Base-by-base conservation (phyloP, 1,139 yeast species). In the Diutina neorugosa region DNA sequence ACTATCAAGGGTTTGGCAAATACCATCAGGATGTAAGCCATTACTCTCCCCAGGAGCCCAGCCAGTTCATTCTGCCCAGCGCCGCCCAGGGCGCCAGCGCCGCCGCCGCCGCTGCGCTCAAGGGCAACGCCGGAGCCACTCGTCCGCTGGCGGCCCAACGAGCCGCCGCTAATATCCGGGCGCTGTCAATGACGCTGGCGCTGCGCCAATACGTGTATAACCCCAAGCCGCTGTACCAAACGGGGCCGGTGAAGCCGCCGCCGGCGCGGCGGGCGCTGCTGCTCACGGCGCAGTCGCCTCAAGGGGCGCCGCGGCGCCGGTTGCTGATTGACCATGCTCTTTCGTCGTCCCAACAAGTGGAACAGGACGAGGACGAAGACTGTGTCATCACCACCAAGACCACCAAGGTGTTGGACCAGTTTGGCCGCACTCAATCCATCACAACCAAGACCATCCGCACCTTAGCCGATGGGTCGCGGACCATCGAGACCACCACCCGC, bases 401-500 rank as follows among this genome's bases (percentile, higher is more conserved):
- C 5, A 73, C 78, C 16, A 71, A 69, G 55, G 70, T 74, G 18
- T 67, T 73, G n/a, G 79, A 74, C 55, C 57, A 73, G 4, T 67
- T 59, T 47, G 79, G 79, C 7, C 62, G 78, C 56, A 69, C 74
- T 1, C 69, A 63, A 54, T 71, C 77, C 4, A 67, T 74, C 46
- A 74, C 78, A 25, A 73, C 76, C 6, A 71, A 73, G 57, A 73
- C 76, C 11, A 66, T 70, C 44, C 68, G 68, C 56, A 67, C 71
- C 1, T 59, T 73, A 51, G 72, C 77, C 3, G 78, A 74, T 59
- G 79, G 79, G 2, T 70, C 77, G 44, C 73, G 71, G 54, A 65
- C 73, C 41, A 71, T 72, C 53, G 78, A 74, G 59, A 74, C 77
- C 3, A 71, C 74, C 31, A 73, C 77, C 18, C 73, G 69, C 55